Conservation (phyloP, 2,329 filamentous ascomycete species). For the Ceratocystis variospora region DNA sequence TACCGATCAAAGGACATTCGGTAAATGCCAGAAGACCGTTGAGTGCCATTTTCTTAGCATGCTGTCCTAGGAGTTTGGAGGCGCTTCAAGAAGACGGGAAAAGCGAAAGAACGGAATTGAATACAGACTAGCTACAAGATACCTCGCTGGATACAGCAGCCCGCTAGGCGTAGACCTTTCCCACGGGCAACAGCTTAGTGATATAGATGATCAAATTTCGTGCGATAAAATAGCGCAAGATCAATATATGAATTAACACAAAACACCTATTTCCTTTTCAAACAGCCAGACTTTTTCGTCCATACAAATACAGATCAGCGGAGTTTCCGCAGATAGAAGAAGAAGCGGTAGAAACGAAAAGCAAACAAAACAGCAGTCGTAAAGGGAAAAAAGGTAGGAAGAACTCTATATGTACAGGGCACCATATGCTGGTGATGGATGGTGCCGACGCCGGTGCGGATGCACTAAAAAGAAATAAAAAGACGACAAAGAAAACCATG, state of each 20-base stretch:
- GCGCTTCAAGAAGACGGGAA: neutral
- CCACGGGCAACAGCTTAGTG: neutral
- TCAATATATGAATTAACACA: neutral
- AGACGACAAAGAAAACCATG: neutral
- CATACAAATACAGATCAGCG: constrained; percentile 16
- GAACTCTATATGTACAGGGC: constrained; percentile 18
- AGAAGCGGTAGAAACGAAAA: neutral
- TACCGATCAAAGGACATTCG: constrained; percentile 17
- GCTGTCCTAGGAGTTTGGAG: neutral
- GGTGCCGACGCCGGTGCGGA: neutral
- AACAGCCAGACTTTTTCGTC: constrained; percentile 7
- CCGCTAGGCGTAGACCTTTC: neutral
- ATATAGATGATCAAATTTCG: neutral
- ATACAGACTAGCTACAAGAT: neutral
- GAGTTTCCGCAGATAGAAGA: neutral
- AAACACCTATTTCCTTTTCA: constrained; percentile 4
- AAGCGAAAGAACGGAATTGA: neutral
- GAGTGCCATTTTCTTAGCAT: neutral
- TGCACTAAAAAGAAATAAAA: constrained; percentile 5
- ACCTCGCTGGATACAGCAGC: too few species aligned
- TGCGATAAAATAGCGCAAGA: neutral
- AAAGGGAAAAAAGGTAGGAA: constrained; percentile 11
- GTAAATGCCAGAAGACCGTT: neutral
- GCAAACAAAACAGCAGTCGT: constrained; percentile 12
- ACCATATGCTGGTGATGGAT: neutral